Base-by-base conservation (phyloP, 2,329 filamentous ascomycete species). In the Westerdykella aurantiaca region DNA sequence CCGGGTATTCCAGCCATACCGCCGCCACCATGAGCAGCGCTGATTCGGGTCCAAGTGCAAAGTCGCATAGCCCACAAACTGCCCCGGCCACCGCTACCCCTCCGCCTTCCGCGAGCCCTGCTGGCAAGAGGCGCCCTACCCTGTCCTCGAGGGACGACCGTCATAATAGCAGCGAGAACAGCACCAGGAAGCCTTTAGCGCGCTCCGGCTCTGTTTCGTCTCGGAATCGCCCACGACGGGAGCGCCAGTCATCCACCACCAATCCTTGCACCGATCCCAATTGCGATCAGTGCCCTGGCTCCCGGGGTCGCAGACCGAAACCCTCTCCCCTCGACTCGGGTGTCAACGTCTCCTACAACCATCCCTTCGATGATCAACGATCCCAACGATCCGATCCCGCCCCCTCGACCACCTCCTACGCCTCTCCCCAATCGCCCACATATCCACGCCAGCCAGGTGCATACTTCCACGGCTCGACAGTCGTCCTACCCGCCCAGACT, bases 1-100 rank as follows among this genome's bases (percentile, higher is more conserved):
- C 78, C 52, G 79, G 79, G 56, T 81, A 81, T 70, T 80, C 77
- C 50, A 81, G 77, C 69, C 72, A 74, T 57, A 78, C 77, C 56
- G 72, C 71, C 52, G 72, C 74, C 50, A 74, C 75, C 49, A 68
- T 72, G 64, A 67, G 63, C 58, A 73, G 74, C 68, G 72, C 73
- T 72, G 67, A 76, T 71, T 74, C 74, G 59, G 69, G 64, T 52
- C 69, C 69, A 68, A 69, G 66, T 63, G 55, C 58, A 49, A 53
- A 56, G 43, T 56, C 57, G 42, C 55, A 56, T 46, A 61, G 57
- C 50, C 58, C 61, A 37, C 54, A 61, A 21, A 45, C 42, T 34
- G 43, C 46, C n/a, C 42, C 52, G 37, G 44, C 46, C 44, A 42
- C 37, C 43, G 22, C 49, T 39, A 47, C 53, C 43, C 44, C 52